Base-by-base conservation (phyloP, 139 green algal species). In the Chlorella sorokiniana region DNA sequence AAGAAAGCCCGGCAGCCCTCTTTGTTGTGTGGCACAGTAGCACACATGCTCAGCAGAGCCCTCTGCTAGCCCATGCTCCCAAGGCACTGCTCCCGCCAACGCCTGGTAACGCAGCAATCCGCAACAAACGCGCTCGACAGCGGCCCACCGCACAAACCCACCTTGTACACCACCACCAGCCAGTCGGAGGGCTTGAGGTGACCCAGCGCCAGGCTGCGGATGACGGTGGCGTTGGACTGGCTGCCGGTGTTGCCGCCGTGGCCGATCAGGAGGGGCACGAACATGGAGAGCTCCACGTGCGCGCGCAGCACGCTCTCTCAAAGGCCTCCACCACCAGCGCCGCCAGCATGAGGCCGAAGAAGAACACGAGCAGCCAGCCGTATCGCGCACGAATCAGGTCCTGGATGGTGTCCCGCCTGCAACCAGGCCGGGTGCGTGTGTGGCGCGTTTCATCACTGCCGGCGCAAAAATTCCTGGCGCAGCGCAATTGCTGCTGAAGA, bases 171-270 rank as follows among this genome's bases (percentile, higher is more conserved):
- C 1, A 92, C 89, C 29, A 81, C 29, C 40, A 84, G 27, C 45
- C 84, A 69, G 76, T 95, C 91, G 0, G 81, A 48, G 25, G 81
- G 70, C 5, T 51, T 71, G 2, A 95, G 52, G 54, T 94, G 86
- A 54, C 80, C 81, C 72, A 93, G 71, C 11, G 90, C 88, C 25
- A 92, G 62, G 42, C 89, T 87, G 23, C 82, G 79, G 33, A 95
- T 95, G 23, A 95, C 78, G 2, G 88, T 94, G 54, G 87, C 88
- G 8, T 93, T 91, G 37, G 84, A 80, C 76, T 95, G 92, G 11
- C 84, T 91, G 51, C 92, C 92, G 0, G 92, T 93, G 88, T 95
- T 95, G 76, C 92, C 92, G 38, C 90, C 92, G 78, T 95, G 92
- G 1, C 92, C 92, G 74, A 95, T 94, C 40, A 95, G 86, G 10